Base-by-base conservation (phyloP, 2,329 filamentous ascomycete genomes). In the Phyllosticta citriasiana region DNA sequence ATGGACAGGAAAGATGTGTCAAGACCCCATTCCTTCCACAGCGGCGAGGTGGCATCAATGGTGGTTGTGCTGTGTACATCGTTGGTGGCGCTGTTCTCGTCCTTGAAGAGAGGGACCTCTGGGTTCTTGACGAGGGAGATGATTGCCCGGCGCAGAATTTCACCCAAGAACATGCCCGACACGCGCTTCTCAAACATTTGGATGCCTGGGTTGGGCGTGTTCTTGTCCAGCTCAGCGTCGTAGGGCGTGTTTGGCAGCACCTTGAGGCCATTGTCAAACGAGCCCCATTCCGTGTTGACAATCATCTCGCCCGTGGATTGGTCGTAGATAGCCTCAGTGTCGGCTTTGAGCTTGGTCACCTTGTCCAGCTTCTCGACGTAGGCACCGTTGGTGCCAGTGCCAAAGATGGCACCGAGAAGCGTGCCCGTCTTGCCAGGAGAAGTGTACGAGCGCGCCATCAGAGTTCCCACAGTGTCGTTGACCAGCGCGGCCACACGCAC, bases 141-240 rank as follows among this genome's bases (percentile, higher is more conserved):
- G 24, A 97, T 78, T 16, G 87, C 86, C 53, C 90, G 82, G 60
- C 94, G 88, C 60, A 97, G 82, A 65, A 97, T 92, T 74, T 99
- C 94, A 60, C 94, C 94, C 56, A 99, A 76, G 78, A 97, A 99
- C 93, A 99, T 97, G 73, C 94, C 94, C 0, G 91, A 96, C 16
- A 99, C 88, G 55, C 93, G 88, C 82, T 99, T 99, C 79, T 99
- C 94, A 71, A 97, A 99, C 89, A 97, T 96, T 72, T 99, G 94
- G 64, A 96, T 85, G 26, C 94, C 94, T 0, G 92, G 93, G 75
- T 99, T 97, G 67, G 90, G 85, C 66, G 88, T 94, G 63, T 87
- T 84, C 61, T 79, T 78, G 74, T 99, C 93, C 25, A 99, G 81
- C 62, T 85, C 82, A 57, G 80, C 77, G 72, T 99, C 94, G 77